Base-by-base conservation (phyloP, 2,329 filamentous ascomycete species). In the Colletotrichum acutatum region DNA sequence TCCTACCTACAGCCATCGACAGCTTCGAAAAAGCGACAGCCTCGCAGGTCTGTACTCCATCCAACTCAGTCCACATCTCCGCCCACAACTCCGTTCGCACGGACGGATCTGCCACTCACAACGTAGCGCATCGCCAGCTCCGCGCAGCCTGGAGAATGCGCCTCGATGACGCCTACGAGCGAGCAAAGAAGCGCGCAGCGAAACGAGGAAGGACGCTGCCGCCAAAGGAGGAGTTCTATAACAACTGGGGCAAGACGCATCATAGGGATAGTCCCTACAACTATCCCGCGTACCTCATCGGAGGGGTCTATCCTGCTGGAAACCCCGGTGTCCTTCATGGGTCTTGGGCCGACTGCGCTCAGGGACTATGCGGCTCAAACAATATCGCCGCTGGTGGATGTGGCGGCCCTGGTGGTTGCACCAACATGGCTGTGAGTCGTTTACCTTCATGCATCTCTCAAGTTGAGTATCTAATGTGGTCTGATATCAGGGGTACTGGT, bases 1-100 rank as follows among this genome's bases (percentile, higher is more conserved):
- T 7, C 19, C 3, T n/a, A 26, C 24, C 14, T 37, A 2, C 32
- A 75, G 74, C 53, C 6, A 72, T 75, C 63, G 82, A 90, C 68
- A 72, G 78, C 60, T 86, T 89, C 79, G 79, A 90, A 81, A 67
- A 79, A 0, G 88, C 89, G 0, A 87, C 87, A 14, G 78, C 78
- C 0, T 86, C 87, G 1, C 78, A 83, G 9, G 81, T 88, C 11
- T 90, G 87, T 74, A 82, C 89, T 0, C 87, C 90, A 0, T 83
- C 88, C 62, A 89, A 87, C 66, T 90, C 89, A 24, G 88, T 91
- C 0, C 94, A 96, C 78, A 92, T 96, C 74, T 94, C 91, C 0
- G 87, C 92, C 0, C 94, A 96, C 84, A 94, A 91, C 77, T 88
- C 93, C 1, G 90, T 95, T 8, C 77, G 79, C 37, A 76, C n/a